Evolutionary conservation across 73 alveolate species (phyloP).

Genomic region (Tetrahymena thermophila): DNA sequence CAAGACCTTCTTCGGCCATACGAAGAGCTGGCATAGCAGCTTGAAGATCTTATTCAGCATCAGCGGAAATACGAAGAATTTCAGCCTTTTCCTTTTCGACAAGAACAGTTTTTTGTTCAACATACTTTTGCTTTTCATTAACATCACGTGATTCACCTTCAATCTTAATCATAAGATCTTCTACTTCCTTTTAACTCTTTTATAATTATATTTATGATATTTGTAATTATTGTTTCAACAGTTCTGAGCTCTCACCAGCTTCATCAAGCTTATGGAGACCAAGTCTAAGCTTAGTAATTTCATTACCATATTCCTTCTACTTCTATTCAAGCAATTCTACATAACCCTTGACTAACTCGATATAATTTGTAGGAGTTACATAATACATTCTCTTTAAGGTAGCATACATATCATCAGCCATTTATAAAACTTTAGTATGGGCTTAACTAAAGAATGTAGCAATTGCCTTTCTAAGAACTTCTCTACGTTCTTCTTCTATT

Average conservation of each 20-base stretch:
- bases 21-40: constrained; percentile 93
- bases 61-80: constrained; percentile 93
- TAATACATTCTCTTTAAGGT: constrained; percentile 96
- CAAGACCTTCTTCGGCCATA: constrained; percentile 90
- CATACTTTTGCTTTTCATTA: constrained; percentile 85
- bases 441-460: constrained; percentile 63
- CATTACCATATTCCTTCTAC: constrained; percentile 82
- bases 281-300: constrained; percentile 89
- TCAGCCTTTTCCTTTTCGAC: constrained; percentile 93
- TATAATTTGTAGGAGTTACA: constrained; percentile 99
- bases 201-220: constrained; percentile 87
- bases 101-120: constrained; percentile 79
- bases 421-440: constrained; percentile 67
- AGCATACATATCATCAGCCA: constrained; percentile 77
- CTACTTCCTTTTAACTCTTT: constrained; percentile 86
- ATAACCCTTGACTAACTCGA: constrained; percentile 94
- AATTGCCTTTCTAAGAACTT: constrained; percentile 3
- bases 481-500: not conserved
- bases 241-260: constrained; percentile 94
- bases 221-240: constrained; percentile 90
- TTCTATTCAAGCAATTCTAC: constrained; percentile 69
- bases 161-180: constrained; percentile 90
- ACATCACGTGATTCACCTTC: constrained; percentile 89
- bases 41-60: constrained; percentile 74
- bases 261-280: constrained; percentile 98